Percentiles rank a stretch among this genome's conserved stretches.
Evolutionary conservation across 23 red algal species (phyloP).

Genomic region (Chondrus crispus): DNA sequence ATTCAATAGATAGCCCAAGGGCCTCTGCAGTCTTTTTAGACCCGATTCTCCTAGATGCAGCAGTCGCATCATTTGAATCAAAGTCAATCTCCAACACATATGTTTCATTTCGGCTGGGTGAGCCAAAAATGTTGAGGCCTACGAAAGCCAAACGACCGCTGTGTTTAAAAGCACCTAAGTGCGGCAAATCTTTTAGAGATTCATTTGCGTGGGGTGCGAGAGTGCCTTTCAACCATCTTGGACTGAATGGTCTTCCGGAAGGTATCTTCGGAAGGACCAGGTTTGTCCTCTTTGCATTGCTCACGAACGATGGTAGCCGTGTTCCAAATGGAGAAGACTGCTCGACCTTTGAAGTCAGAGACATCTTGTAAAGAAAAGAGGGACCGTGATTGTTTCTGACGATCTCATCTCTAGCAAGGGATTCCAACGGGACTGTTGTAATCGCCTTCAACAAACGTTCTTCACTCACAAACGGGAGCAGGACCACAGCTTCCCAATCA

Average conservation of each 20-base stretch:
- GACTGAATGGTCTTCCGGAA: conserved; percentile 16
- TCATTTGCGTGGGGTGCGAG: background rate
- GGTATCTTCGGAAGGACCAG: conserved; percentile 27
- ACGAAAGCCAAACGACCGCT: conserved; percentile 17
- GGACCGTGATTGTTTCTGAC: conserved; percentile 40
- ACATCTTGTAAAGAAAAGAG: conserved; percentile 35
- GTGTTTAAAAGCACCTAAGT: conserved; percentile 8
- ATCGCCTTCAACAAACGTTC: conserved; percentile 59
- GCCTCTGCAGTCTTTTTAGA: background rate
- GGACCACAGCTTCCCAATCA: conserved; percentile 95
- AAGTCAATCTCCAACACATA: conserved; percentile 49
- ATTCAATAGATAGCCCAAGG: conserved; percentile 2
- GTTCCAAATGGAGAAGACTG: conserved; percentile 62
- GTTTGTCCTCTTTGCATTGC: background rate
- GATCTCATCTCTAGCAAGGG: conserved; percentile 52
- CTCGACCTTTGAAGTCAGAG: background rate
- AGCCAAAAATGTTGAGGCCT: conserved; percentile 86
- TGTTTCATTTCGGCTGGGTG: conserved; percentile 67
- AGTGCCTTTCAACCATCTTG: background rate
- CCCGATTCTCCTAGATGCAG: background rate
- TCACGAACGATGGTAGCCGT: conserved; percentile 28
- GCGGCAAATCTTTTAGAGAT: conserved; percentile 47
- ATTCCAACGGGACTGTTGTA: background rate
- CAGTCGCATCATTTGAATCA: background rate
- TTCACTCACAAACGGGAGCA: conserved; percentile 95